Conservation (phyloP, 306 rosid species). For the Psophocarpus tetragonolobus region DNA sequence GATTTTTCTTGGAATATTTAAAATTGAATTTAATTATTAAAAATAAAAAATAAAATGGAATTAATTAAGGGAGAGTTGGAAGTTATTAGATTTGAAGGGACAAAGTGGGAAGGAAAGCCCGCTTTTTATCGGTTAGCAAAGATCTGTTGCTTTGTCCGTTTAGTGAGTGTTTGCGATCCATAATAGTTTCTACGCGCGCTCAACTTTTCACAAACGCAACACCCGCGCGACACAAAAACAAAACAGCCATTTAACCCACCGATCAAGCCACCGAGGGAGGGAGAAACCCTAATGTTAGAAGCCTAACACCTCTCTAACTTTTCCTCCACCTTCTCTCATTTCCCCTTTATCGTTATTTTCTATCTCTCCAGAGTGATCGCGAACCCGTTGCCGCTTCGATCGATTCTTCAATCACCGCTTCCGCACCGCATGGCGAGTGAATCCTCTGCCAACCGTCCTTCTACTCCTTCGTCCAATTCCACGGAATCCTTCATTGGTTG, state of each 20-base stretch:
- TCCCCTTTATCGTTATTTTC: neutral
- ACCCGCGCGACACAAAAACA: neutral
- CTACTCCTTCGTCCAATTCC: constrained; percentile 22
- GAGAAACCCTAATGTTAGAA: constrained; percentile 31
- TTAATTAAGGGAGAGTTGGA: too few species aligned
- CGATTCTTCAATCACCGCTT: neutral
- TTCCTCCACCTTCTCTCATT: neutral
- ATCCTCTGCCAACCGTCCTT: constrained; percentile 15
- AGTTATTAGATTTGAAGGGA: neutral
- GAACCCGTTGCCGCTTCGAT: neutral
- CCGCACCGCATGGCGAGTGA: constrained; percentile 49
- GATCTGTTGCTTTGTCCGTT: neutral
- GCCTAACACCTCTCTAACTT: neutral
- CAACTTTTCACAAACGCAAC: constrained; percentile 10
- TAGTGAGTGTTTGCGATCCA: neutral
- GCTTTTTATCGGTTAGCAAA: neutral
- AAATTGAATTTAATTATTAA: too few species aligned
- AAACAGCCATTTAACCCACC: neutral
- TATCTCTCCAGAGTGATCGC: neutral
- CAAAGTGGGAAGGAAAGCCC: neutral
- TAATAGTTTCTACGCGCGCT: neutral
- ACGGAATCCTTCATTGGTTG: constrained; percentile 59
- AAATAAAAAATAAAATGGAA: too few species aligned
- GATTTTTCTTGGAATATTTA: too few species aligned
- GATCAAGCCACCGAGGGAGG: neutral